These are phyloP conservation scores for Colletotrichum sp. DNA, from an alignment of 2,329 filamentous ascomycete species.

Conservation along the genomic window DNA sequence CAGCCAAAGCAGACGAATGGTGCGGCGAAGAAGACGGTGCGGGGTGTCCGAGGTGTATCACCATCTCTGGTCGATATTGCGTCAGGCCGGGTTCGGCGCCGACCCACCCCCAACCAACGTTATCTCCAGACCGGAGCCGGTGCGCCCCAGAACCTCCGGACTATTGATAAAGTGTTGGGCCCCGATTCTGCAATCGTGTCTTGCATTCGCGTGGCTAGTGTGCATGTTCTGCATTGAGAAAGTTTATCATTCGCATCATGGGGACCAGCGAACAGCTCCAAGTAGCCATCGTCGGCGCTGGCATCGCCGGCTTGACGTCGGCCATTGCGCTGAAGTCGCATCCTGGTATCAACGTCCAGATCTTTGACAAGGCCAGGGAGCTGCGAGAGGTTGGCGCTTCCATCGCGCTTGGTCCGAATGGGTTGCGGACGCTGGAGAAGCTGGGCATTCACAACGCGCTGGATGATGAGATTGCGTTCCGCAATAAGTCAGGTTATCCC, in stretches of 20 bases:
- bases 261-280: slow-evolving; percentile 28
- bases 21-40: background rate
- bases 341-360: slow-evolving; percentile 45
- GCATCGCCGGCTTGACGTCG: slow-evolving; percentile 54
- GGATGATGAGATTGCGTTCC: slow-evolving; percentile 41
- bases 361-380: slow-evolving; percentile 54
- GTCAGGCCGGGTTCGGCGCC: slow-evolving; percentile 21
- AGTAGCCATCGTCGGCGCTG: slow-evolving; percentile 54
- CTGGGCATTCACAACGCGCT: slow-evolving; percentile 54
- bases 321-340: slow-evolving; percentile 50
- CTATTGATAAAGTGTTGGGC: background rate
- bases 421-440: slow-evolving; percentile 54
- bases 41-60: slow-evolving; percentile 11
- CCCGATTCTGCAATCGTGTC: background rate
- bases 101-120: background rate
- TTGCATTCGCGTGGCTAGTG: background rate
- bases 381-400: slow-evolving; percentile 53
- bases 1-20: background rate
- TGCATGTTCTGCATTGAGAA: background rate
- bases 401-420: slow-evolving; percentile 57
- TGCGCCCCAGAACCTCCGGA: background rate
- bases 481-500: slow-evolving; percentile 43
- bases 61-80: slow-evolving; percentile 13
- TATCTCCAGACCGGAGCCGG: slow-evolving; percentile 2
- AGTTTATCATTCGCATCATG: background rate